These are phyloP conservation scores for Pythium chondricola DNA, from an alignment of 352 stramenopile species.

Conservation along the genomic window DNA sequence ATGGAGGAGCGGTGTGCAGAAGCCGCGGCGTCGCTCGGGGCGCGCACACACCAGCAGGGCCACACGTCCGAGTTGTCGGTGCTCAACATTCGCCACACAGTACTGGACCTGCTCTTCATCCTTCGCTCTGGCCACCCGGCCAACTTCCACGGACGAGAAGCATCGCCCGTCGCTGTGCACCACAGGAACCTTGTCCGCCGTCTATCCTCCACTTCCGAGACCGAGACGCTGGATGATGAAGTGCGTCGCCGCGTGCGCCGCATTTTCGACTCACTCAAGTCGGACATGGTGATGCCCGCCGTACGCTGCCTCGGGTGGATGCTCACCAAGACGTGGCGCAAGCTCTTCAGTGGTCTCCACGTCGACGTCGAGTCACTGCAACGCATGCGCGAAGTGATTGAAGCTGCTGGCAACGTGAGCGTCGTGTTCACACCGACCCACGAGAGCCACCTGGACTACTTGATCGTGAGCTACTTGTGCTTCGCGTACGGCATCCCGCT, in stretches of 20 bases:
- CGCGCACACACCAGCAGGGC: constrained; percentile 7
- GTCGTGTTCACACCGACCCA: constrained; percentile 86
- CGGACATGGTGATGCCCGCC: constrained; percentile 68
- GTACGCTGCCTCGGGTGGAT: constrained; percentile 73
- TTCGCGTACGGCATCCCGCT: constrained; percentile 84
- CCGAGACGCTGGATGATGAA: constrained; percentile 1
- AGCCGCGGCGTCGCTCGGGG: constrained; percentile 25
- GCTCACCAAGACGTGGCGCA: constrained; percentile 72
- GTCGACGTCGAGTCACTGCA: constrained; percentile 64
- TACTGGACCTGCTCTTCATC: constrained; percentile 72
- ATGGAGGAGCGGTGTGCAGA: constrained; percentile 53
- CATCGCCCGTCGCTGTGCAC: constrained; percentile 34
- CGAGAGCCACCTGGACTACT: constrained; percentile 87
- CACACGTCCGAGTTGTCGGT: constrained; percentile 22
- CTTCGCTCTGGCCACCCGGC: constrained; percentile 36
- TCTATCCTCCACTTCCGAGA: constrained; percentile 3
- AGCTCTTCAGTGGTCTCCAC: constrained; percentile 66
- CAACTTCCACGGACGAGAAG: constrained; percentile 42
- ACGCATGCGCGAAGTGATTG: constrained; percentile 43
- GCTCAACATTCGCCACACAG: constrained; percentile 38
- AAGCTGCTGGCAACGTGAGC: constrained; percentile 41
- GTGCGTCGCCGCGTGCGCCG: constrained; percentile 31
- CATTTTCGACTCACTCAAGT: constrained; percentile 64
- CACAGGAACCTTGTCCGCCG: constrained; percentile 34
- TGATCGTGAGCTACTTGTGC: constrained; percentile 88